These are phyloP conservation scores for Chrysoporthe puriensis DNA, from an alignment of 2,329 filamentous ascomycete genomes.

Conservation along the genomic window DNA sequence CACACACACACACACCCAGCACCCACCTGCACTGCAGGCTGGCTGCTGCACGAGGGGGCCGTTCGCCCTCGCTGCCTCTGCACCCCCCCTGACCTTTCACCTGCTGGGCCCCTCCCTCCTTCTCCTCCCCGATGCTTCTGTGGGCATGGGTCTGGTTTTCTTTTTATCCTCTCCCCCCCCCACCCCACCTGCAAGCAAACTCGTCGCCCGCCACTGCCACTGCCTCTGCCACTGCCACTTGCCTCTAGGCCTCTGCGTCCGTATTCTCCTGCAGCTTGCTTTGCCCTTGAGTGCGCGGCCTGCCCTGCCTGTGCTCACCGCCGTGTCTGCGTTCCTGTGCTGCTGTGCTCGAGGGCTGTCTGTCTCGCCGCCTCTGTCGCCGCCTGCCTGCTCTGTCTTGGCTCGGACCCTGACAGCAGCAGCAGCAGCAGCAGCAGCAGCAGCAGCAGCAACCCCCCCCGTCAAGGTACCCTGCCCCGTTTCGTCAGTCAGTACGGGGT, in stretches of 20 bases:
- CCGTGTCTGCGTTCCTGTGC: not conserved
- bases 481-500: conserved; percentile 4
- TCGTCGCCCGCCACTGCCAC: no score
- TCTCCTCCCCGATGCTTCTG: not conserved
- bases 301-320: no score
- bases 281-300: no score
- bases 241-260: no score
- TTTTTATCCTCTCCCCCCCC: conserved; percentile 1
- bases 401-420: not conserved
- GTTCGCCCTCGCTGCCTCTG: no score
- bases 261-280: no score
- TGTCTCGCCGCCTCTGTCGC: not conserved
- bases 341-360: not conserved
- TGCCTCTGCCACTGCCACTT: no score
- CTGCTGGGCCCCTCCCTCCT: not conserved
- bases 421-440: not conserved
- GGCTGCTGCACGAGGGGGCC: not conserved
- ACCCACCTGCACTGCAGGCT: not conserved
- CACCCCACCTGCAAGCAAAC: not conserved
- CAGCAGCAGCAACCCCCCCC: not conserved
- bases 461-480: not conserved
- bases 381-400: not conserved
- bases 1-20: no score
- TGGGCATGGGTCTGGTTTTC: not conserved
- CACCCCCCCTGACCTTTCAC: no score